Conservation (phyloP, 2,329 filamentous ascomycete genomes). For the Penicillium sp. region DNA sequence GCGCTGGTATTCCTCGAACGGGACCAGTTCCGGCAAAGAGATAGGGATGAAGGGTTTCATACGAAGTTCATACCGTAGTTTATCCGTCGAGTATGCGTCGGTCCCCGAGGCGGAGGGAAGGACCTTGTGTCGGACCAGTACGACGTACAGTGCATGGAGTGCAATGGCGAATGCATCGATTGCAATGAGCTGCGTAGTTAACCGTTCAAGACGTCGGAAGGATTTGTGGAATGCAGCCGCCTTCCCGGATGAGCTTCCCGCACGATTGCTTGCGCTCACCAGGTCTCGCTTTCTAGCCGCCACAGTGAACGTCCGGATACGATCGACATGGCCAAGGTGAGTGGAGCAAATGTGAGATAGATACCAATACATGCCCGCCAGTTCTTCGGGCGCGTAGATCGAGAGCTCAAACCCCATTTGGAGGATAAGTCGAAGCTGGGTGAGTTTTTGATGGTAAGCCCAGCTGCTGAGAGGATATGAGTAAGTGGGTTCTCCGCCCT, state of each 20-base stretch:
- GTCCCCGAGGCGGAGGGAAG: constrained; percentile 49
- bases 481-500: constrained; percentile 57
- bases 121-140: constrained; percentile 58
- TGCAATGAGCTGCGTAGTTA: constrained; percentile 64
- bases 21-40: constrained; percentile 64
- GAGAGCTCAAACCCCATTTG: constrained; percentile 93
- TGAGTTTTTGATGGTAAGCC: constrained; percentile 87
- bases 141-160: constrained; percentile 61
- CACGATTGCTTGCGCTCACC: constrained; percentile 6
- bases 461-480: constrained; percentile 78
- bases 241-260: constrained; percentile 21
- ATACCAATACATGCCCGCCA: constrained; percentile 89
- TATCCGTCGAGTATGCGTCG: constrained; percentile 63
- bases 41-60: constrained; percentile 79
- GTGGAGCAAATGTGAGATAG: constrained; percentile 70
- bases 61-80: constrained; percentile 73
- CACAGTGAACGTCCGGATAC: constrained; percentile 65
- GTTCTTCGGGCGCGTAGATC: constrained; percentile 81
- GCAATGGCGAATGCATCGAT: constrained; percentile 55
- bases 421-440: constrained; percentile 79
- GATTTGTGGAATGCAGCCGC: constrained; percentile 39
- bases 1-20: constrained; percentile 59
- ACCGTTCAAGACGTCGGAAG: constrained; percentile 56
- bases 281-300: constrained; percentile 31
- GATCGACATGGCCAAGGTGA: constrained; percentile 65